Conservation (phyloP, 371 early-diverging fungal genomes). For the Parasitella parasitica region DNA sequence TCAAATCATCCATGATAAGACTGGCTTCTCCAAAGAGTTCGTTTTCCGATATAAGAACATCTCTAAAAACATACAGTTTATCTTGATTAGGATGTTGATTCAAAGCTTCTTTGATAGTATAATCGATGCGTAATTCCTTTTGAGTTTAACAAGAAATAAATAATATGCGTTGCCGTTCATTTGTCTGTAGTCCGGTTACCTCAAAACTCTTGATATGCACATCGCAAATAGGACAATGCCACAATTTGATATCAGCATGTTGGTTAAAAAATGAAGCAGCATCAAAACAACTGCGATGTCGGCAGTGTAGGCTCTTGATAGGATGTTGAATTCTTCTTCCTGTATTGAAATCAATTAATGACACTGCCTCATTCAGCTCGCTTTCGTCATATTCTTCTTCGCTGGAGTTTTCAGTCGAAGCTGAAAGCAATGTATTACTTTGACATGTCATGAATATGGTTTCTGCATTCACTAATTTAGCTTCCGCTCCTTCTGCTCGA, state of each 20-base stretch:
- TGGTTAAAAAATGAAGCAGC: constrained; percentile 16
- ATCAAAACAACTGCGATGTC: constrained; percentile 22
- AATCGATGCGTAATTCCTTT: constrained; percentile 21
- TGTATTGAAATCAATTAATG: constrained; percentile 4
- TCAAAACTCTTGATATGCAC: constrained; percentile 27
- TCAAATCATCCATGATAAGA: constrained; percentile 5
- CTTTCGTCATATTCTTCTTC: constrained; percentile 3
- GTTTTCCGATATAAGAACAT: constrained; percentile 12
- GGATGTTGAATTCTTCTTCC: constrained; percentile 18
- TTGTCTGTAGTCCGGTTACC: constrained; percentile 2
- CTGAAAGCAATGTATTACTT: neutral
- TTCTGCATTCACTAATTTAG: constrained; percentile 6
- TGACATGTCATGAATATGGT: constrained; percentile 9
- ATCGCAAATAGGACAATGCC: constrained; percentile 25
- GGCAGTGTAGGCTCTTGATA: constrained; percentile 14
- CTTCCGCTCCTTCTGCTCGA: neutral
- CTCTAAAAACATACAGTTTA: constrained; percentile 2
- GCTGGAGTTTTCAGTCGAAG: neutral
- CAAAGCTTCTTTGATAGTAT: constrained; percentile 8
- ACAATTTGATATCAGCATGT: constrained; percentile 12
- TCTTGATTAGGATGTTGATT: constrained; percentile 8
- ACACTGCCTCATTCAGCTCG: neutral
- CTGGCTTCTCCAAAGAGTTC: constrained; percentile 14
- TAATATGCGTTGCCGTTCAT: neutral
- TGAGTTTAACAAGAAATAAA: neutral